Percentiles rank a stretch among this genome's conserved stretches.
These are phyloP conservation scores for Phytophthora syringae DNA, from an alignment of 352 stramenopile species.

Conservation along the genomic window DNA sequence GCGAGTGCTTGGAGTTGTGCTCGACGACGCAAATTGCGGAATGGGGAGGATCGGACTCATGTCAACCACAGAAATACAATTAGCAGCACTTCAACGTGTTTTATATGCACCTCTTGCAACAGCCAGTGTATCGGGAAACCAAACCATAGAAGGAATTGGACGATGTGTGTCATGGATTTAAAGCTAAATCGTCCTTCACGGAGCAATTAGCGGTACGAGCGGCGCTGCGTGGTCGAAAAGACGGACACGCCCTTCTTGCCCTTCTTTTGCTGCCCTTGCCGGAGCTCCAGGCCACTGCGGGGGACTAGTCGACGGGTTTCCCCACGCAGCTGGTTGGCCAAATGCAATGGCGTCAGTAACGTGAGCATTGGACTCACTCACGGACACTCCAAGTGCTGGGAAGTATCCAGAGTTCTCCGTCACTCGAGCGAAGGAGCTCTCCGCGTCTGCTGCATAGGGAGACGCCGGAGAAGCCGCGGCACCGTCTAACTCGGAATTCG, in stretches of 20 bases:
- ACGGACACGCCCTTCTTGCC: conserved; percentile 77
- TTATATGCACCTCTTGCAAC: background rate
- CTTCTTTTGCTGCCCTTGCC: conserved; percentile 64
- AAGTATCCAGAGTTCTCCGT: conserved; percentile 83
- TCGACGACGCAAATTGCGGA: conserved; percentile 30
- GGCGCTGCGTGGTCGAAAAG: conserved; percentile 77
- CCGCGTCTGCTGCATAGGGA: conserved; percentile 29
- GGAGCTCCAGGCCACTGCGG: conserved; percentile 39
- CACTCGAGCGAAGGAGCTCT: conserved; percentile 73
- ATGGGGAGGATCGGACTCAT: conserved; percentile 19
- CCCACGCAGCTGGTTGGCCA: conserved; percentile 53
- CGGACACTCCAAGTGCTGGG: conserved; percentile 46
- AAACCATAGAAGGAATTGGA: conserved; percentile 24
- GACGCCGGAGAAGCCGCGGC: conserved; percentile 16
- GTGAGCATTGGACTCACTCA: conserved; percentile 10
- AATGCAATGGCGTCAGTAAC: conserved; percentile 20
- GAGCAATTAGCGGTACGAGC: conserved; percentile 63
- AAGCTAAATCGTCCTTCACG: conserved; percentile 11
- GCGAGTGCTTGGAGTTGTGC: conserved; percentile 24
- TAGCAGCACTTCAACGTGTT: background rate
- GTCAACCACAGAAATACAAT: conserved; percentile 18
- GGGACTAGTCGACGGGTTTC: conserved; percentile 38
- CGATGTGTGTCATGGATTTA: conserved; percentile 15
- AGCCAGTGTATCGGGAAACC: background rate
- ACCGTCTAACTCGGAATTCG: conserved; percentile 20